These are phyloP conservation scores for Boletus pseudo-olivaceus DNA, from an alignment of 768 basidiomycete genomes.

Conservation along the genomic window DNA sequence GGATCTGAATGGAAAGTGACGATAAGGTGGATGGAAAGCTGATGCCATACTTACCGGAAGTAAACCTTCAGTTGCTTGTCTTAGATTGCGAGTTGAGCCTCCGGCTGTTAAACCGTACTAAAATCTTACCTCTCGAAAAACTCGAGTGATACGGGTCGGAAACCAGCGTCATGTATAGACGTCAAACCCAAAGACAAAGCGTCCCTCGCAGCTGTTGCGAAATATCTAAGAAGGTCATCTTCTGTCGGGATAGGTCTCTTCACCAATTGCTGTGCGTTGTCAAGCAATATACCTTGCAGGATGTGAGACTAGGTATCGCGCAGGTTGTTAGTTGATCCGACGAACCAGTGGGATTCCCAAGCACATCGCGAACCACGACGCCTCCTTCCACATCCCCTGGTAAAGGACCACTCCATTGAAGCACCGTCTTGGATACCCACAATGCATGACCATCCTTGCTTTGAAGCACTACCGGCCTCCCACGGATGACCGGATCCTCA, in stretches of 20 bases:
- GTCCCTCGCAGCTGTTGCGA: conserved; percentile 59
- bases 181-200: conserved; percentile 74
- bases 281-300: conserved; percentile 63
- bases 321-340: not conserved
- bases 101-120: not conserved
- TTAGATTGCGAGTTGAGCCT: conserved; percentile 28
- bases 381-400: conserved; percentile 78
- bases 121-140: conserved; percentile 64
- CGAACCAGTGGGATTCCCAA: conserved; percentile 69
- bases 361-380: conserved; percentile 63
- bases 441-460: conserved; percentile 88
- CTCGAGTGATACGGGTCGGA: conserved; percentile 61
- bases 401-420: conserved; percentile 56
- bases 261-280: conserved; percentile 82
- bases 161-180: conserved; percentile 82
- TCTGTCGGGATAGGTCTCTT: conserved; percentile 62
- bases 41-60: conserved; percentile 50
- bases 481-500: conserved; percentile 59
- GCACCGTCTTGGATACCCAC: conserved; percentile 71
- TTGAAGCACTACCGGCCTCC: conserved; percentile 71
- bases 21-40: conserved; percentile 4
- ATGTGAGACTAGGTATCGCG: conserved; percentile 3
- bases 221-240: conserved; percentile 56
- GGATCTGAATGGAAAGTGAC: conserved; percentile 44
- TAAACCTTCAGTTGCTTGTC: conserved; percentile 55